A percentile compares a stretch with the other conserved stretches of the same genome.
These are phyloP conservation scores for Arachis stenosperma DNA, from an alignment of 306 rosid genomes.

Conservation along the genomic window DNA sequence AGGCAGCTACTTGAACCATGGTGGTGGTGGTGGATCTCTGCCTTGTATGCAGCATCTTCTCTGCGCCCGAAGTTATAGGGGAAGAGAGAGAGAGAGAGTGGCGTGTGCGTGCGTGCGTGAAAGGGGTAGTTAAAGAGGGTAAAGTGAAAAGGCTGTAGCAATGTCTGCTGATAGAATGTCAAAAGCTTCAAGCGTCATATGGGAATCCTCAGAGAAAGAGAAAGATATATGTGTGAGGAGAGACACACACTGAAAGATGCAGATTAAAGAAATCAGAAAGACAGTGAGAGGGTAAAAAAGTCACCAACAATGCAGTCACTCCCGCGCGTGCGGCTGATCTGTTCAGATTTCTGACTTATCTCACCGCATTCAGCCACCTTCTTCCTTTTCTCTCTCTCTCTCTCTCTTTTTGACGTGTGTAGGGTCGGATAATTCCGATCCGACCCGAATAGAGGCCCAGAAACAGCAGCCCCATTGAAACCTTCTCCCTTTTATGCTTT, in stretches of 20 bases:
- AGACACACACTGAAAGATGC: slow-evolving; percentile 23
- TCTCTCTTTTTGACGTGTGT: too few relatives aligned
- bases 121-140: slow-evolving; percentile 32
- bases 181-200: slow-evolving; percentile 47
- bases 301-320: background rate
- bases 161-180: slow-evolving; percentile 52
- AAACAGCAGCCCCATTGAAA: too few relatives aligned
- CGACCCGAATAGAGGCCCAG: too few relatives aligned
- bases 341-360: slow-evolving; percentile 8
- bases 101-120: background rate
- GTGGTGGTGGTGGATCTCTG: slow-evolving; percentile 28
- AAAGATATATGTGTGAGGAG: slow-evolving; percentile 10
- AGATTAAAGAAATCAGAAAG: slow-evolving; percentile 5
- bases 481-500: too few relatives aligned
- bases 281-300: background rate
- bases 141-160: slow-evolving; percentile 29
- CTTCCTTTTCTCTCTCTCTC: background rate
- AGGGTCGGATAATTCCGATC: too few relatives aligned
- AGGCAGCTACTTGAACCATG: background rate
- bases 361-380: background rate
- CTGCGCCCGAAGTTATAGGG: slow-evolving; percentile 16
- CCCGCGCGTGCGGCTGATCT: slow-evolving; percentile 73
- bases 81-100: background rate
- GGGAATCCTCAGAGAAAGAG: too few relatives aligned
- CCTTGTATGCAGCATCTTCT: slow-evolving; percentile 30